Evolutionary conservation across 169 alveolate genomes (phyloP), one percentile per base, ranked within the genome.

Genomic region (Plasmodium vivax): DNA sequence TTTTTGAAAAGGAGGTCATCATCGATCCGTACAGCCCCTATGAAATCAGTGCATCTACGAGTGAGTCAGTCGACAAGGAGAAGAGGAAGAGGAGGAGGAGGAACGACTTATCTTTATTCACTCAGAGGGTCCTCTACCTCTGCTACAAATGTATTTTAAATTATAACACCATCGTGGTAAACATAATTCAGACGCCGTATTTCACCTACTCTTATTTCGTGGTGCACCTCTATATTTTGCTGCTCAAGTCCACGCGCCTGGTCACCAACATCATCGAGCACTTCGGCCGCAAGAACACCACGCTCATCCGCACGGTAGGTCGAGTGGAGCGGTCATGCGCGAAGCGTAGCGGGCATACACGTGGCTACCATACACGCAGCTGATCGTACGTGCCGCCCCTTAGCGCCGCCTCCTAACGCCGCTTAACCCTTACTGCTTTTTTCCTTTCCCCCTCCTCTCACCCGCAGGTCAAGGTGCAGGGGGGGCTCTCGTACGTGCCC

Each of bases 221-320:
- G 68, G 54, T 90, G 12, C 94, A 90, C 72, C 41, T 90, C 0
- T 90, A 90, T 38, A 90, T 80, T 12, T 10, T 90, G 3, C 43
- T 90, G 12, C 23, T 90, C 14, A 90, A 90, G 36, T 80, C 91
- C 1, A 90, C 94, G 12, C 5, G 94, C 8, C 83, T 90, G 4
- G 94, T 90, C 30, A 90, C 94, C 7, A 90, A 58, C n/a, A 62
- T 90, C 2, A 90, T 80, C 5, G 94, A 90, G 34, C 88, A 90
- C 43, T 90, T 90, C 34, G 94, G 94, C 45, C 43, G 75, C 27
- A 79, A 43, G n/a, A 90, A 90, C 71, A 51, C 91, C 6, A 90
- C 94, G 7, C 77, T 90, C 16, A 90, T 90, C 23, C 62, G 94
- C 8, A 90, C 94, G 54, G 94, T 88, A 88, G 19, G 84, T 5